phyloP scores from a whole-genome alignment of 139 green algal genomes.

The Chlamydomonas incerta region DNA sequence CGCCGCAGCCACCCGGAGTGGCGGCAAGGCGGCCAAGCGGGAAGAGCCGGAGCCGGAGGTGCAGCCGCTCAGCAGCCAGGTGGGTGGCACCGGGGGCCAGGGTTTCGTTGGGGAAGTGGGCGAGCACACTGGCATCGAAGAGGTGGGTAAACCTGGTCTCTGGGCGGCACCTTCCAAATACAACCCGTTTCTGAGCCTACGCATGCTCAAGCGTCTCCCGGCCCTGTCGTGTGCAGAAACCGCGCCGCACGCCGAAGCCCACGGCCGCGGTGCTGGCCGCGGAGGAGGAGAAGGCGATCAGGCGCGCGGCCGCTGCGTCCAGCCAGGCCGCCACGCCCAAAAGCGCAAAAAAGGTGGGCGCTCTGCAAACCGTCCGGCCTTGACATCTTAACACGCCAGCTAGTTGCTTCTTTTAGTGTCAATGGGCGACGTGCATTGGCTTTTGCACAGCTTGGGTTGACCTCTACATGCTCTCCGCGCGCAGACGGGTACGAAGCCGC shows the following conservation, averaged over 20 bases:
- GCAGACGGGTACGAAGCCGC: neutral
- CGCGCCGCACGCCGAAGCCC: slow-evolving; percentile 23
- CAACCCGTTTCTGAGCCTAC: too few species aligned
- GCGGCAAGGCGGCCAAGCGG: neutral
- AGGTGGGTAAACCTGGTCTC: too few species aligned
- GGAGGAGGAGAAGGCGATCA: slow-evolving; percentile 13
- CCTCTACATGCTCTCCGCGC: too few species aligned
- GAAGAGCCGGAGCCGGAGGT: neutral
- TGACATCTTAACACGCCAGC: too few species aligned
- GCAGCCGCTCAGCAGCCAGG: slow-evolving; percentile 14
- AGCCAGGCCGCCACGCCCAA: slow-evolving; percentile 12
- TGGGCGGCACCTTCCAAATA: too few species aligned
- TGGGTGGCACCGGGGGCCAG: neutral
- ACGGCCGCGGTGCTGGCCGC: slow-evolving; percentile 7
- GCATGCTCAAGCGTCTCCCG: too few species aligned
- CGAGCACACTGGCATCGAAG: too few species aligned
- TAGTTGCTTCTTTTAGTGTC: too few species aligned
- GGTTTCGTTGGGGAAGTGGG: too few species aligned
- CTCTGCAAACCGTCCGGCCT: neutral
- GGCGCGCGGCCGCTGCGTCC: neutral
- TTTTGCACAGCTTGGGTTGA: too few species aligned
- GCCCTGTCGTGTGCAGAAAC: slow-evolving; percentile 9
- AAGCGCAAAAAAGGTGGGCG: neutral
- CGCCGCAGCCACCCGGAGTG: neutral
- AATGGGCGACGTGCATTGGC: too few species aligned